Base-by-base conservation (phyloP, 352 stramenopile genomes). In the Phytophthora meadii region DNA sequence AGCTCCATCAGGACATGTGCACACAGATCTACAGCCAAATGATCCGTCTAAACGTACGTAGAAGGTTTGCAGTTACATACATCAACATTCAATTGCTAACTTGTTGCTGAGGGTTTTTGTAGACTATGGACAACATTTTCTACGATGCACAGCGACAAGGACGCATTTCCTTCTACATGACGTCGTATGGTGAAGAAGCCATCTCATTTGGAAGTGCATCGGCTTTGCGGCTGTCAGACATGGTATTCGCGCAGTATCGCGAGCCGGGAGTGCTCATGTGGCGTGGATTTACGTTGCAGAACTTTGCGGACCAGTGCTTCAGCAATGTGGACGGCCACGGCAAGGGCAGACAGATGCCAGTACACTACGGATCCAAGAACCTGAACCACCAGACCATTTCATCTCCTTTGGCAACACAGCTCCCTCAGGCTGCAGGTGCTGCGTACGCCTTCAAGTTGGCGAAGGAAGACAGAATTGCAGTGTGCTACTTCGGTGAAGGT, bases 361-460 rank as follows among this genome's bases (percentile, higher is more conserved):
- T 99, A 44, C 98, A 99, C 82, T 99, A 99, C 70, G 97, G 97
- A 27, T 98, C 88, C 10, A 88, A 87, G 53, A 81, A 88, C 28
- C 79, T 99, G 17, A 98, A 99, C 73, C 98, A 98, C 63, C 97
- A 99, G 39, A 99, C 98, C 0, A 98, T 99, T 32, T 98, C 92
- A 30, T 98, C 93, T 41, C 96, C 97, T 2, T 81, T 99, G 10
- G 97, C 95, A 3, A 99, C 98, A 1, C 98, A 99, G 68, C 90
- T 99, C 27, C 97, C 97, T 19, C 98, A 96, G 82, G 98, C 98
- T 10, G 95, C 97, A 12, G 98, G 98, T 17, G 96, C 94, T 32
- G 97, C 93, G 14, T 99, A 99, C 60, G 94, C 94, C 27, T 93
- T 98, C 58, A 99, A 99, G 81, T 55, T 98, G 17, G 81, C 94